Evolutionary conservation across 768 basidiomycete genomes (phyloP), one percentile per base, ranked within the genome.

Genomic region (Jaapia argillacea): DNA sequence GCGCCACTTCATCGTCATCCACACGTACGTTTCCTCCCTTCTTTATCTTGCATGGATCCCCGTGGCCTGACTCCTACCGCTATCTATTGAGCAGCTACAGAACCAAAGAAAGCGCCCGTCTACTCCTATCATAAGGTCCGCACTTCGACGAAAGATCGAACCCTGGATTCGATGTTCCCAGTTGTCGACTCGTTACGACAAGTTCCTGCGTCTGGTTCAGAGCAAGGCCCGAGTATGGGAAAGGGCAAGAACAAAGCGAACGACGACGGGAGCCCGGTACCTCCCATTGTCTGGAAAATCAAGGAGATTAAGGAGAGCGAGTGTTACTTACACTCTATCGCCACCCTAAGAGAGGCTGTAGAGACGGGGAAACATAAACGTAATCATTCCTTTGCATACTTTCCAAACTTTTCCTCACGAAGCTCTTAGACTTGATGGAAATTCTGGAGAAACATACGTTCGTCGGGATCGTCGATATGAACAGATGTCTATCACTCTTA

Each of bases 81-180:
- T n/a, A n/a, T n/a, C n/a, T n/a, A 22, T n/a, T 6, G 39, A 21
- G 36, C 45, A 22, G 35, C 51, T 12, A 24, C 45, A 28, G 54
- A 55, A 23, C 54, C 56, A 13, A 65, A 64, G 45, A 74, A 72
- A 54, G 81, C 81, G 55, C n/a, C n/a, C n/a, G 57, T 69, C 0
- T 70, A 75, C 43, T 81, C 93, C 2, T 84, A 97, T 21, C 79
- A 92, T 59, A 94, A 96, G 72, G 86, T 97, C 42, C 79, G 94
- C 44, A 92, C 89, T 2, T 94, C 91, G 6, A 64, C 81, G 6
- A 69, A 81, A 36, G 87, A 93, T 45, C 78, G 93, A 26, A 98
- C 93, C 0, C 72, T 99, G 13, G 94, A 98, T 55, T 91, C 91
- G 1, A 96, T 97, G 89, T 85, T 97, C 48, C 82, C 83, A 1